Conservation (phyloP, 257 asterid species). For the Verbascum thapsus region DNA sequence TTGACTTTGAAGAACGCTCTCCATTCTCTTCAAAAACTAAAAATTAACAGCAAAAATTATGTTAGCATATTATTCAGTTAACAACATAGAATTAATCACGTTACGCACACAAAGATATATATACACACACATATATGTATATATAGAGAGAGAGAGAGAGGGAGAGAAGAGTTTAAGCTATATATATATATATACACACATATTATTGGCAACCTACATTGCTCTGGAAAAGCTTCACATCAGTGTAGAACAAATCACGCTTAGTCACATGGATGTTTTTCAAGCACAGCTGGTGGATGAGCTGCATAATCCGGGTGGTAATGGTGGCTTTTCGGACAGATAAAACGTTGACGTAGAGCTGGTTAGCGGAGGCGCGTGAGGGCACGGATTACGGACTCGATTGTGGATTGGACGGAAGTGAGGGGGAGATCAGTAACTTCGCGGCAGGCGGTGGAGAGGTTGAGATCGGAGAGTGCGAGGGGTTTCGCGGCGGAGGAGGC, state of each 20-base stretch:
- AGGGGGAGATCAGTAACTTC: constrained; percentile 77
- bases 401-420: constrained; percentile 62
- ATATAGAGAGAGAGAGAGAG: constrained; percentile 25
- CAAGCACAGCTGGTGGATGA: constrained; percentile 72
- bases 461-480: constrained; percentile 62
- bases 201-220: no score
- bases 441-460: constrained; percentile 72
- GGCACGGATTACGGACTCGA: constrained; percentile 73
- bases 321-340: constrained; percentile 78
- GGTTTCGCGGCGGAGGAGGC: constrained; percentile 49
- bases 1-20: constrained; percentile 51
- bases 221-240: constrained; percentile 84
- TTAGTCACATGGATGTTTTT: constrained; percentile 85
- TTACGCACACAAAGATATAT: constrained; percentile 12
- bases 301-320: constrained; percentile 76
- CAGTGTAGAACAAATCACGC: constrained; percentile 88
- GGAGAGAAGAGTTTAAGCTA: not conserved
- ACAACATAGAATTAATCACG: no score
- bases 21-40: constrained; percentile 48
- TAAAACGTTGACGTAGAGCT: constrained; percentile 78
- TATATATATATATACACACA: no score
- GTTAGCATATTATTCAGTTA: constrained; percentile 8
- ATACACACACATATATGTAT: not conserved
- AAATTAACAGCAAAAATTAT: constrained; percentile 14
- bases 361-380: constrained; percentile 83